Conservation (phyloP, 108 stramenopile genomes). For the Pseudonitzschia delicatissima region DNA sequence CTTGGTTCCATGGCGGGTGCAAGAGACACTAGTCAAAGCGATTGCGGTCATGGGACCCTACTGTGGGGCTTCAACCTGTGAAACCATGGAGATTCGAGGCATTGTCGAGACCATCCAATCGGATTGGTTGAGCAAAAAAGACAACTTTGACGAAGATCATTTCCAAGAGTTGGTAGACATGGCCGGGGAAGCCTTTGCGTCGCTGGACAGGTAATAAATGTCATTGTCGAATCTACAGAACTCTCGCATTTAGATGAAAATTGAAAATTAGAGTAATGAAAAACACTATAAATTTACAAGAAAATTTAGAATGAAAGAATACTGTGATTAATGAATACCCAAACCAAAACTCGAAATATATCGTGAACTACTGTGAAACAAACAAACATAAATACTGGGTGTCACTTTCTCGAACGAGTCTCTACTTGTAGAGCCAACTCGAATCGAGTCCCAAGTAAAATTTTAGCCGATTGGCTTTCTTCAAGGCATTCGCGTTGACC, state of each 20-base stretch:
- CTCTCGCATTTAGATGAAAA: no score
- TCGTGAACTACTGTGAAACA: no score
- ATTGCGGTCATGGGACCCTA: conserved; percentile 44
- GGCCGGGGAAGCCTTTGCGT: conserved; percentile 2
- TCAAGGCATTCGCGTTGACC: conserved; percentile 45
- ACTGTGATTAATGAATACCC: no score
- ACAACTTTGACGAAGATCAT: conserved; percentile 10
- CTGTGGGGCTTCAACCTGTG: conserved; percentile 27
- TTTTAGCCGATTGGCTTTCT: conserved; percentile 59
- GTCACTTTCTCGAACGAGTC: no score
- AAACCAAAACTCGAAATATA: no score
- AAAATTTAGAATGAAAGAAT: no score
- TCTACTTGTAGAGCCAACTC: conserved; percentile 62
- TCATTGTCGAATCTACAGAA: no score
- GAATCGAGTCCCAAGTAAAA: conserved; percentile 85
- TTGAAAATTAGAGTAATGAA: no score
- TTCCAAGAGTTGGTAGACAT: conserved; percentile 6
- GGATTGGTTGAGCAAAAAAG: not conserved
- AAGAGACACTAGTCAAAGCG: conserved; percentile 43
- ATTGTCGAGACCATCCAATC: not conserved
- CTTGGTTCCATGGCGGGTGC: conserved; percentile 21
- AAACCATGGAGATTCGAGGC: not conserved
- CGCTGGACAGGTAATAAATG: not conserved
- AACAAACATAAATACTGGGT: no score
- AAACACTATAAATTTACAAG: no score